Conservation (phyloP, 768 basidiomycete species). For the Coprinellus micaceus region DNA sequence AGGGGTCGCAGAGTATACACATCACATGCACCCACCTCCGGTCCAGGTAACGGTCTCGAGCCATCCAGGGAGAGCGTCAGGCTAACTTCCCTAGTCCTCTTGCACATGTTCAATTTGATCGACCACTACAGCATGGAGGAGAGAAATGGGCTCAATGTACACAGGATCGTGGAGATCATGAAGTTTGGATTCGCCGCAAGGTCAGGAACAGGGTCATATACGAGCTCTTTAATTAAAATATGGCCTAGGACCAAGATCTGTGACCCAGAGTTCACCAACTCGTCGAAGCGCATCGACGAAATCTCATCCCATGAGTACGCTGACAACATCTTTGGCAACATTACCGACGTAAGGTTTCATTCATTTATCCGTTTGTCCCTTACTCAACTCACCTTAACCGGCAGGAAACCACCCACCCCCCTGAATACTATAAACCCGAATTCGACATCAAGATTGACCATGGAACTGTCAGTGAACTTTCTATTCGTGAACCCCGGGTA, state of each 20-base stretch:
- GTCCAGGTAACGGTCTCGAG: slow-evolving; percentile 48
- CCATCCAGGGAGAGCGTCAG: neutral
- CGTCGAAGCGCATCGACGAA: slow-evolving; percentile 50
- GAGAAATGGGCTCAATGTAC: slow-evolving; percentile 61
- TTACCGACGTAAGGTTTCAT: slow-evolving; percentile 66
- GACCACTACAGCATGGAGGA: slow-evolving; percentile 65
- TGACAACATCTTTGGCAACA: slow-evolving; percentile 52
- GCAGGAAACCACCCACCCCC: slow-evolving; percentile 76
- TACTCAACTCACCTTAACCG: neutral
- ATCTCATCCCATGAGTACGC: slow-evolving; percentile 73
- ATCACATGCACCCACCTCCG: slow-evolving; percentile 79
- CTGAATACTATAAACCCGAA: slow-evolving; percentile 80
- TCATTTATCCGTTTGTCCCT: neutral
- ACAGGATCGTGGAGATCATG: slow-evolving; percentile 78
- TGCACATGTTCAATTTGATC: slow-evolving; percentile 88
- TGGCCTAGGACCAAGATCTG: slow-evolving; percentile 68
- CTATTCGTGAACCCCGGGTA: neutral
- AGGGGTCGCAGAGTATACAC: slow-evolving; percentile 79
- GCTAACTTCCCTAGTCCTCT: slow-evolving; percentile 45
- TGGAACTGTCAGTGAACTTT: slow-evolving; percentile 63
- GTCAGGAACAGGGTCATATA: slow-evolving; percentile 25
- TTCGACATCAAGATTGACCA: slow-evolving; percentile 78
- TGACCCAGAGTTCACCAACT: slow-evolving; percentile 69
- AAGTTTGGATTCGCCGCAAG: slow-evolving; percentile 65
- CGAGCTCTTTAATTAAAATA: neutral